phyloP scores from a whole-genome alignment of 176 grass and related monocot genomes.

The Sorghum bicolor region Sorghum_bicolor_NCBIv3 NC_012872.2:12309501-12310000 shows the following conservation, averaged over 20 bases:
- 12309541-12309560: conserved; percentile 52
- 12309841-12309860: conserved; percentile 96
- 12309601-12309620: conserved; percentile 62
- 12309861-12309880: conserved; percentile 77
- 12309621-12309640: conserved; percentile 22
- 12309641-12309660: background rate
- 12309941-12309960: conserved; percentile 94
- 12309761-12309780: conserved; percentile 61
- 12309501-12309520: conserved; percentile 52
- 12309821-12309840: conserved; percentile 90
- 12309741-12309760: conserved; percentile 67
- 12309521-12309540: conserved; percentile 41
- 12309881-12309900: conserved; percentile 57
- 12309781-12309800: conserved; percentile 92
- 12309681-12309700: background rate
- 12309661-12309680: conserved; percentile 25
- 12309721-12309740: conserved; percentile 38
- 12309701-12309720: conserved; percentile 64
- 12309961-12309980: conserved; percentile 94
- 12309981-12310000: conserved; percentile 82
- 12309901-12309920: conserved; percentile 56
- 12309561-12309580: conserved; percentile 55
- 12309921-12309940: conserved; percentile 76
- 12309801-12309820: conserved; percentile 87
- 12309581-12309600: conserved; percentile 73